Conservation (phyloP, 257 asterid genomes). For the Solanum appendiculatum region DNA sequence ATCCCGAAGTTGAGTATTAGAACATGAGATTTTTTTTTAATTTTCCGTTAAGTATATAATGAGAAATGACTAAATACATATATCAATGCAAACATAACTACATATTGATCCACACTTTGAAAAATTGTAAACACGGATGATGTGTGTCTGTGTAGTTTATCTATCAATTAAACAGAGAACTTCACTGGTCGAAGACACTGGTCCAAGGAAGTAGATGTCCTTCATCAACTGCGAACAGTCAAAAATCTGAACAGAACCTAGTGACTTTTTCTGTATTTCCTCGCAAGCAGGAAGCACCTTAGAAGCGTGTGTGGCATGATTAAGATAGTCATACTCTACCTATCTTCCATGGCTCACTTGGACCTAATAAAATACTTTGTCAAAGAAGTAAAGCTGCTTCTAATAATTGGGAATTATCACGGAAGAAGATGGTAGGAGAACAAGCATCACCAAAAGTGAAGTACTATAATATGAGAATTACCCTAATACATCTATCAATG, state of each 20-base stretch:
- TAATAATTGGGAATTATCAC: not conserved
- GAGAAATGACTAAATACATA: not conserved
- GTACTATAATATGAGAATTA: not conserved
- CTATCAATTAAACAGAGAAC: not conserved
- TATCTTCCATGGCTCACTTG: not conserved
- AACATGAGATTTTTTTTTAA: not conserved
- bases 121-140: not conserved
- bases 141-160: not conserved
- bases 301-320: not conserved
- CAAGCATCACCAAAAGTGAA: not conserved
- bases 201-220: not conserved
- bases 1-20: not conserved
- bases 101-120: not conserved
- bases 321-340: not conserved
- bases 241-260: not conserved
- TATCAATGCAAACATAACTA: not conserved
- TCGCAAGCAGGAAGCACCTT: not conserved
- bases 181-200: not conserved
- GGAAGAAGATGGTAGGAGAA: not conserved
- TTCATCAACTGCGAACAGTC: not conserved
- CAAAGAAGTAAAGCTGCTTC: not conserved
- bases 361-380: not conserved
- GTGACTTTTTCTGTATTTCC: not conserved
- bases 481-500: not conserved
- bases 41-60: not conserved